Conservation (phyloP, 345 rosid species). For the Salix dunnii region DNA sequence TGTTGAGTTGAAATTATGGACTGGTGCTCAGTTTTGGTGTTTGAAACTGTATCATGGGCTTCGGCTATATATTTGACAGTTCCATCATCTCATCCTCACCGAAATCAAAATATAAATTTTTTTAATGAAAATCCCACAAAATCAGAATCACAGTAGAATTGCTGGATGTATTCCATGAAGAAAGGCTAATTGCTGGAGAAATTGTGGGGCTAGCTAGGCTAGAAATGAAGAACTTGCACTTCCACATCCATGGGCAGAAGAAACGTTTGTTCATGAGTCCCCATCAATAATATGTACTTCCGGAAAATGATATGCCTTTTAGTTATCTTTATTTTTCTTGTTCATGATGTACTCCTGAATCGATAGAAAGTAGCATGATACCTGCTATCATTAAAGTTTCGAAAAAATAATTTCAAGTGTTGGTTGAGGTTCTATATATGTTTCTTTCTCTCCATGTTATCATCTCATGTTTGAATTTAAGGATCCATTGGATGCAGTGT, state of each 20-base stretch:
- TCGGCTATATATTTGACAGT: no score
- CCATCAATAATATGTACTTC: not conserved
- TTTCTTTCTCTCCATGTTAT: not conserved
- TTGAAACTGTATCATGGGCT: no score
- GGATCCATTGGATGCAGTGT: no score
- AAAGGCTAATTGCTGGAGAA: no score
- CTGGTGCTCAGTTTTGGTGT: not conserved
- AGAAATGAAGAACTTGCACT: not conserved
- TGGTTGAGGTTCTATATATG: no score
- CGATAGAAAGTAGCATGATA: not conserved
- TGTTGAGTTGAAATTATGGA: not conserved
- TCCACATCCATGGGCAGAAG: not conserved
- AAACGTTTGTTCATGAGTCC: slow-evolving; percentile 5
- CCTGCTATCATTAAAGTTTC: not conserved
- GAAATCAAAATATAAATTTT: no score
- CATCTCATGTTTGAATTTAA: not conserved
- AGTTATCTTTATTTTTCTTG: not conserved
- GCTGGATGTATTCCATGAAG: no score
- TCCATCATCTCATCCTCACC: no score
- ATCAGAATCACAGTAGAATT: no score
- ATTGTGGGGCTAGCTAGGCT: not conserved
- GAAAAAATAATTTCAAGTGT: not conserved
- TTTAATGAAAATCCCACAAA: no score
- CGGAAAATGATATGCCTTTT: not conserved
- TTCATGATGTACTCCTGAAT: not conserved